Conservation (phyloP, 2,329 filamentous ascomycete genomes). For the Arthrocladium fulminans region DNA sequence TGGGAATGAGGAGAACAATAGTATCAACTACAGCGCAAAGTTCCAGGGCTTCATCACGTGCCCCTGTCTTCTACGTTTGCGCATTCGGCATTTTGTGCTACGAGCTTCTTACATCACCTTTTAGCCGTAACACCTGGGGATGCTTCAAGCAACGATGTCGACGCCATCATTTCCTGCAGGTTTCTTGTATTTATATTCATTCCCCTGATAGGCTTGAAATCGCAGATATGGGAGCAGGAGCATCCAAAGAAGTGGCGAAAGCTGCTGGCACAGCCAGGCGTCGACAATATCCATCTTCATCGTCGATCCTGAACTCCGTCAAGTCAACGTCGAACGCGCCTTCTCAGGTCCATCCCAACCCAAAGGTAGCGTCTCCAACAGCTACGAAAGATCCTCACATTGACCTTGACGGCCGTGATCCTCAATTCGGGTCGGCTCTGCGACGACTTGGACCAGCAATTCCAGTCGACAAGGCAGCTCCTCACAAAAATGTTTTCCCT, state of each 20-base stretch:
- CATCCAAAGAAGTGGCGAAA: constrained; percentile 19
- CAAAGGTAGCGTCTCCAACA: constrained; percentile 12
- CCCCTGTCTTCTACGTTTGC: neutral
- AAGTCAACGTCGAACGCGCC: constrained; percentile 14
- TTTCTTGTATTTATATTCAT: neutral
- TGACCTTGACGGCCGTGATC: constrained; percentile 53
- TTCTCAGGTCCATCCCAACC: constrained; percentile 17
- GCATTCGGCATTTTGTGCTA: neutral
- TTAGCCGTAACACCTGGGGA: neutral
- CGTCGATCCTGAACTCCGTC: constrained; percentile 17
- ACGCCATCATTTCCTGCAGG: constrained; percentile 1
- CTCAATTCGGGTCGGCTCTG: constrained; percentile 70
- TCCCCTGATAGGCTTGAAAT: neutral
- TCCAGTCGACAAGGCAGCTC: constrained; percentile 47
- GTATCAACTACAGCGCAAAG: too few species aligned
- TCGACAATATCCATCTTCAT: constrained; percentile 20
- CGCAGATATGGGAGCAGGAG: constrained; percentile 18
- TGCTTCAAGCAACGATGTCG: neutral
- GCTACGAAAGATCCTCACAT: constrained; percentile 27
- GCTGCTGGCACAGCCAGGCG: constrained; percentile 18
- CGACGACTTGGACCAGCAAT: constrained; percentile 49
- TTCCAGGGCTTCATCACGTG: too few species aligned
- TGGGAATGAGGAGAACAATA: neutral
- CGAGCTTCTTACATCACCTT: neutral
- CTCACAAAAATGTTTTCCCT: constrained; percentile 32